These are phyloP conservation scores for Fraxinus dipetala DNA, from an alignment of 305 asterid genomes.

Conservation along the genomic window DNA sequence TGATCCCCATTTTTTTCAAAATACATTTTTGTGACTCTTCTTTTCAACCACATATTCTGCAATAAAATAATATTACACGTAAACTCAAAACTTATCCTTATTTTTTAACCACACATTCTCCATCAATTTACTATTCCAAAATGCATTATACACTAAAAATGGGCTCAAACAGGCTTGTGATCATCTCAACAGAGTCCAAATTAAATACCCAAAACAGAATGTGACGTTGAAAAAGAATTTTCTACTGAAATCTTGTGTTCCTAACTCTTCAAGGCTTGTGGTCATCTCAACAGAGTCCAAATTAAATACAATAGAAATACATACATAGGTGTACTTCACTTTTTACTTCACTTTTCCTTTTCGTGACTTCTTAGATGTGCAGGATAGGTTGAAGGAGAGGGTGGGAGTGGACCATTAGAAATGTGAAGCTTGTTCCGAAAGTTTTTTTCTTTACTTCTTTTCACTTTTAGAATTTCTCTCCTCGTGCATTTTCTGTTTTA, in stretches of 20 bases:
- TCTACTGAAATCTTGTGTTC: not conserved
- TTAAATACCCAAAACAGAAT: no score
- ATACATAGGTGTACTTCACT: not conserved
- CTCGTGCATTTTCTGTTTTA: not conserved
- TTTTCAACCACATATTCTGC: not conserved
- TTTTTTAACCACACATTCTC: not conserved
- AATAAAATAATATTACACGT: not conserved
- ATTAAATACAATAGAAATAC: not conserved
- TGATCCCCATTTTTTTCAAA: not conserved
- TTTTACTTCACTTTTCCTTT: not conserved
- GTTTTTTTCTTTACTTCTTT: not conserved
- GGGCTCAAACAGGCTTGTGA: not conserved
- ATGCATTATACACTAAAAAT: not conserved
- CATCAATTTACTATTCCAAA: not conserved
- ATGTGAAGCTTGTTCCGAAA: not conserved
- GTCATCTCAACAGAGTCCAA: not conserved
- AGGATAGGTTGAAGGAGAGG: not conserved
- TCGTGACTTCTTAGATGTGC: not conserved
- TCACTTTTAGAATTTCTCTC: not conserved
- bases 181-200: no score
- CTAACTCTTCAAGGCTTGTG: not conserved
- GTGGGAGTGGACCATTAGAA: not conserved
- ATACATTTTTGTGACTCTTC: not conserved
- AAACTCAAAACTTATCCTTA: not conserved
- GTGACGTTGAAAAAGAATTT: not conserved